Evolutionary conservation across 441 rosid genomes (phyloP).

Genomic region (Gossypium lobatum): DNA sequence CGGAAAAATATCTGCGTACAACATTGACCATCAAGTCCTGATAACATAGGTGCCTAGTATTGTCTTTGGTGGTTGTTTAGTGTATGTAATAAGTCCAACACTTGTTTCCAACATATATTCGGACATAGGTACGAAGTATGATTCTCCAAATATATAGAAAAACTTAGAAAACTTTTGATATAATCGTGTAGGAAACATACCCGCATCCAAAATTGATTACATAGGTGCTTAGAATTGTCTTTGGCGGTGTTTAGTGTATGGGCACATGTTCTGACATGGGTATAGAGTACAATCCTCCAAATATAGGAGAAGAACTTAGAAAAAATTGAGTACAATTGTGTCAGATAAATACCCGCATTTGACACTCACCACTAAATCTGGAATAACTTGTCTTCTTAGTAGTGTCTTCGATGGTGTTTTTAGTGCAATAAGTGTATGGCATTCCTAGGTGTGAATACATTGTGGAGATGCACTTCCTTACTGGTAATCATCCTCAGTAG

Average conservation of each 20-base stretch:
- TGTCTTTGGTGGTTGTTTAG: not conserved
- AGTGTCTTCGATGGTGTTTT: not conserved
- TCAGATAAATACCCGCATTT: not conserved
- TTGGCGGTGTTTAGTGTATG: not conserved
- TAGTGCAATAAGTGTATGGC: not conserved
- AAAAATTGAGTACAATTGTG: not conserved
- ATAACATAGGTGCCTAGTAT: not conserved
- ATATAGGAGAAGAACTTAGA: not conserved
- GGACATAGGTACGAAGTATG: not conserved
- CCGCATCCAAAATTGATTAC: not conserved
- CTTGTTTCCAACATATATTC: not conserved
- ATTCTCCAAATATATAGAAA: not conserved
- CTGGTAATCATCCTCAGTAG: not conserved
- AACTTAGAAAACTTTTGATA: no score
- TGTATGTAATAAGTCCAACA: not conserved
- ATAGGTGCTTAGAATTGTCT: not conserved
- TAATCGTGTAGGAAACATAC: no score
- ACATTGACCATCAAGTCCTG: not conserved
- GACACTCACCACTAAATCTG: not conserved
- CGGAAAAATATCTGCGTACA: not conserved
- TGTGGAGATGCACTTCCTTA: not conserved
- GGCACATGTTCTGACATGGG: not conserved
- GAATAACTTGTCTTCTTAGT: not conserved
- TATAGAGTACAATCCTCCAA: not conserved
- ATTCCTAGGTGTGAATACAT: not conserved